Conservation (phyloP, 345 rosid genomes). For the Lepidium sativum region DNA sequence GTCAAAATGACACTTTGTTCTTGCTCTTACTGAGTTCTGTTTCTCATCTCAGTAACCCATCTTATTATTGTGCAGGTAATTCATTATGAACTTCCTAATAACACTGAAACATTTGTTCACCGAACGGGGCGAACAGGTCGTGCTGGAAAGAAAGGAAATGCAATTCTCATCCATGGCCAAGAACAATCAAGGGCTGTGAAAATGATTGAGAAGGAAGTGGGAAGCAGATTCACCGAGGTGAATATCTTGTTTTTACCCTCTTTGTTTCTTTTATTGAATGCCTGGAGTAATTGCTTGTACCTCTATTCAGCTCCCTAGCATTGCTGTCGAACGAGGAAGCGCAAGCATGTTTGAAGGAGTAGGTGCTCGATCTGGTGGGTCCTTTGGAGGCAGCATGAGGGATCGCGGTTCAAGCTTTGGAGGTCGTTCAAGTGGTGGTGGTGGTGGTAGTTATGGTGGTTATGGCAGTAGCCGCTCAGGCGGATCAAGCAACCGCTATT, state of each 20-base stretch:
- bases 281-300: not conserved
- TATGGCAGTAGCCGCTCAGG: constrained; percentile 26
- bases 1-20: constrained; percentile 15
- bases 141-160: constrained; percentile 97
- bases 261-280: not conserved
- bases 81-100: constrained; percentile 91
- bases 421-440: constrained; percentile 25
- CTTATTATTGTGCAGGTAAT: constrained; percentile 40
- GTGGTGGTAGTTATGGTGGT: constrained; percentile 14
- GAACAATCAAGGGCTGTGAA: constrained; percentile 61
- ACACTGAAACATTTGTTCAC: constrained; percentile 92
- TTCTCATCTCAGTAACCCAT: not conserved
- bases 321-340: constrained; percentile 44
- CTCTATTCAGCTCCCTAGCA: constrained; percentile 49
- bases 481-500: constrained; percentile 20
- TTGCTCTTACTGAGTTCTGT: not conserved
- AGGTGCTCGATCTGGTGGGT: constrained; percentile 35
- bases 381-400: constrained; percentile 33
- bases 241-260: not conserved
- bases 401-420: constrained; percentile 39
- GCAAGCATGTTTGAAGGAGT: constrained; percentile 35
- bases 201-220: constrained; percentile 76
- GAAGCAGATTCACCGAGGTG: constrained; percentile 79
- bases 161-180: constrained; percentile 62
- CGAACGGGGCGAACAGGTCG: constrained; percentile 99